Base-by-base conservation (phyloP, 139 green algal species). In the Chlamydomonas sphaeroides region DNA sequence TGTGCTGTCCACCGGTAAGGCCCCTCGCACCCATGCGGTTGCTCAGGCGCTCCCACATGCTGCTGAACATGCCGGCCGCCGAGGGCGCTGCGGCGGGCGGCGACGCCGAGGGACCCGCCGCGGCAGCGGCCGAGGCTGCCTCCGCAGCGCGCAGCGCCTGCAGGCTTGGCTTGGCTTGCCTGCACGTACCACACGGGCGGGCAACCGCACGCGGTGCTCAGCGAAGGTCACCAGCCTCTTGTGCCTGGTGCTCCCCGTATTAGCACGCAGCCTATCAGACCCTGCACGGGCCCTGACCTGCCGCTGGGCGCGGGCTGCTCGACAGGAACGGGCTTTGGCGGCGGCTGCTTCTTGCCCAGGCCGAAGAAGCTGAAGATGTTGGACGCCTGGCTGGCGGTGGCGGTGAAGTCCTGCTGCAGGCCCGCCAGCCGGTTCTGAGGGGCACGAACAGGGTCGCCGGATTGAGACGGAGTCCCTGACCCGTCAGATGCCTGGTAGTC, bases 361-460 rank as follows among this genome's bases (percentile, higher is more conserved):
- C 83, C 83, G 14, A 88, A 68, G 76, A 80, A 88, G 67, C 61
- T 61, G 45, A 88, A 51, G 56, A 88, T 62, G 32, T 36, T 48
- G 35, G 53, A 68, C 15, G 80, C 83, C 35, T 81, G 66, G 20
- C 72, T 83, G 42, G 82, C 78, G 15, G 82, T 90, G n/a, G 78
- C 38, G 57, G 65, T 73, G 65, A 90, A 86, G 57, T 90, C 86
- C n/a, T 87, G 57, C 69, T 87, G 76, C 65, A 77, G 80, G 10
- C 63, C 45, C 18, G 76, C 76, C 23, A 83, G 76, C 15, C 76
- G 76, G 63, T 32, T 45, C 72, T 79, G 68, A 7, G 25, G 53
- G 53, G 21, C n/a, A n/a, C n/a, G n/a, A n/a, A n/a, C n/a, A n/a
- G n/a, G n/a, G n/a, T n/a, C n/a, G n/a, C n/a, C n/a, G n/a, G n/a